Base-by-base conservation (phyloP, 371 early-diverging fungal species). In the Actinomortierella wolfii region DNA sequence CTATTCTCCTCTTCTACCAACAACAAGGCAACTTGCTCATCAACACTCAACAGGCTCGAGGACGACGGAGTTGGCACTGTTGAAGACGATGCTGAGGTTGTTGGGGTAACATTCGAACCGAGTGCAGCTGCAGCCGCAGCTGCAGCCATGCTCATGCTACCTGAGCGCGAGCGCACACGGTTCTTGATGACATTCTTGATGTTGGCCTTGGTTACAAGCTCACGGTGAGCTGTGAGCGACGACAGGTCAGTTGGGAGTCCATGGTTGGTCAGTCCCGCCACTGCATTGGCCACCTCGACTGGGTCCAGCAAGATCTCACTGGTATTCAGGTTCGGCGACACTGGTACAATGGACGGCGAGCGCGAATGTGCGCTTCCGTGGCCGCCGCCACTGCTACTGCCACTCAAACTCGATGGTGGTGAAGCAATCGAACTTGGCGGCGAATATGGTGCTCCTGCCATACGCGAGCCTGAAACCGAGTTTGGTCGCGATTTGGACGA, bases 381-480 rank as follows among this genome's bases (percentile, higher is more conserved):
- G 55, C 53, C 8, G 54, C 58, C 17, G 47, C 40, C 1, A 59
- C 51, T 24, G 47, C 42, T 0, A 59, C 17, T 5, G 55, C 47
- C 20, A 24, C 17, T 21, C 20, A 8, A 11, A 15, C 3, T 24
- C 47, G 14, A 50, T 29, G 45, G 57, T 64, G 23, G 63, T 9
- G 13, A 57, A 4, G 34, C 34, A 34, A 34, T 34, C 34, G 34
- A 34, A 11, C 34, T 59, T 9, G 71, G 59, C n/a, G 71, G 71
- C 5, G 71, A 71, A 26, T 71, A 71, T 5, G 71, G 71, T 0
- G 71, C 71, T 24, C 61, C 57, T 11, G 66, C 71, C 28, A 61
- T 65, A 23, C 71, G 43, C 25, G 48, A 61, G 23, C 65, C 65
- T 1, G 66, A 61, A 8, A 66, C 56, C 14, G 71, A 71, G 5